Evolutionary conservation across 2,329 filamentous ascomycete species (phyloP), one percentile per base, ranked within the genome.

Genomic region (Colletotrichum sp.): DNA sequence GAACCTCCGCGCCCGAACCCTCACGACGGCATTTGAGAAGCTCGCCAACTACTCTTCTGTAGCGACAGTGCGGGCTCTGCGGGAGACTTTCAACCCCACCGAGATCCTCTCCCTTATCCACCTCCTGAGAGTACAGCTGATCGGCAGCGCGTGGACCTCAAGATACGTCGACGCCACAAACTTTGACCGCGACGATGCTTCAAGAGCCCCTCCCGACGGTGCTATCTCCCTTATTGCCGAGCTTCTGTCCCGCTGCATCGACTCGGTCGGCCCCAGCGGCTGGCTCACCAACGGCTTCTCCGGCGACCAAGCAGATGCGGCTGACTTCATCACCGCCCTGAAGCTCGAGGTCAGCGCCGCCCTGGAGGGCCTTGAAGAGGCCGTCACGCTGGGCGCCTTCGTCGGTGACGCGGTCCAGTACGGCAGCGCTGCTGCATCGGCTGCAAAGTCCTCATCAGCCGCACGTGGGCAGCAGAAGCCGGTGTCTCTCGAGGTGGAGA

Each of bases 101-200:
- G 93, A 96, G 78, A 91, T 94, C 28, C 86, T 95, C 13, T 92
- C 92, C 43, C 88, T 96, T 69, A 93, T 96, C 78, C 90, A 94
- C 78, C 87, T 96, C 7, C 87, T 96, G 34, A 92, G 94, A 71
- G 89, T 93, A 77, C 94, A 96, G 84, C 88, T 96, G 61, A 91
- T 92, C 67, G 91, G 92, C 77, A 94, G 94, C 73, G 92, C 93
- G 36, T 96, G 94, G 94, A 95, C 93, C 1, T 90, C 92, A 21
- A 89, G 91, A 26, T 95, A 96, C 82, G 85, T 94, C 48, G 93
- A 94, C 79, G 83, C 86, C 13, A 88, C 89, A 18, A 83, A 86
- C 67, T 85, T 88, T 34, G 87, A 90, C 63, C 82, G 86, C 13
- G 76, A 79, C n/a, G 75, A 69, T 16, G 85, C 87, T 5, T 56